Evolutionary conservation across 1,139 yeast genomes (phyloP).

Genomic region (Saccharomyces hybrid): DNA sequence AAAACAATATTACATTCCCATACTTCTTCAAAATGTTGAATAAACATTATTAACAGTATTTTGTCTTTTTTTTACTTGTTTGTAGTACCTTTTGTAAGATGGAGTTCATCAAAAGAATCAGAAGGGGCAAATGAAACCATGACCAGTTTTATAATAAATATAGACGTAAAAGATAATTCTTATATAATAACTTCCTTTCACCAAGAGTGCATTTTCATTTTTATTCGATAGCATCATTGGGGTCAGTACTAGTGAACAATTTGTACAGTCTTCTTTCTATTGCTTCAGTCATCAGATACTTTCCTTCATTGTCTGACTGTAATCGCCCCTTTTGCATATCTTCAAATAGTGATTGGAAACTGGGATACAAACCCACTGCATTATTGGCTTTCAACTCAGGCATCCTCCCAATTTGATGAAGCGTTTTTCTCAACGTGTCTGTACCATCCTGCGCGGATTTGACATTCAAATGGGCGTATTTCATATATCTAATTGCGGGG

Average conservation of each 20-base stretch:
- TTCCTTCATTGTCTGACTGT: slow-evolving; percentile 32
- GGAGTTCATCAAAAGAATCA: slow-evolving; percentile 31
- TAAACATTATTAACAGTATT: neutral
- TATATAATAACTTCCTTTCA: neutral
- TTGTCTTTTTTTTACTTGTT: neutral
- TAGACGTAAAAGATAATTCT: too few species aligned
- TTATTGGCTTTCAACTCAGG: slow-evolving; percentile 38
- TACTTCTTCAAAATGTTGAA: neutral
- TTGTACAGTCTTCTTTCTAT: slow-evolving; percentile 41
- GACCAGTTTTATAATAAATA: too few species aligned
- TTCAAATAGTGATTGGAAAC: slow-evolving; percentile 36
- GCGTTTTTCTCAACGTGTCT: slow-evolving; percentile 42
- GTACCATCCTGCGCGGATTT: slow-evolving; percentile 45
- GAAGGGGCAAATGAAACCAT: neutral
- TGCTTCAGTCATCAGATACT: slow-evolving; percentile 36
- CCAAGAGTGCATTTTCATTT: neutral
- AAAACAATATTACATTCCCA: neutral
- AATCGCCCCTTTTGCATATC: slow-evolving; percentile 28
- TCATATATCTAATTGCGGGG: slow-evolving; percentile 46
- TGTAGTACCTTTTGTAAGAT: slow-evolving; percentile 36
- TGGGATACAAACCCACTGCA: slow-evolving; percentile 34
- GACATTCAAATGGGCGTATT: slow-evolving; percentile 46
- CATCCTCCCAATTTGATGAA: slow-evolving; percentile 51
- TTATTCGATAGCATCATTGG: slow-evolving; percentile 35
- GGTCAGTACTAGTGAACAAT: slow-evolving; percentile 46